Evolutionary conservation across 2,329 filamentous ascomycete genomes (phyloP).

Genomic region (Verticillium klebahnii): DNA sequence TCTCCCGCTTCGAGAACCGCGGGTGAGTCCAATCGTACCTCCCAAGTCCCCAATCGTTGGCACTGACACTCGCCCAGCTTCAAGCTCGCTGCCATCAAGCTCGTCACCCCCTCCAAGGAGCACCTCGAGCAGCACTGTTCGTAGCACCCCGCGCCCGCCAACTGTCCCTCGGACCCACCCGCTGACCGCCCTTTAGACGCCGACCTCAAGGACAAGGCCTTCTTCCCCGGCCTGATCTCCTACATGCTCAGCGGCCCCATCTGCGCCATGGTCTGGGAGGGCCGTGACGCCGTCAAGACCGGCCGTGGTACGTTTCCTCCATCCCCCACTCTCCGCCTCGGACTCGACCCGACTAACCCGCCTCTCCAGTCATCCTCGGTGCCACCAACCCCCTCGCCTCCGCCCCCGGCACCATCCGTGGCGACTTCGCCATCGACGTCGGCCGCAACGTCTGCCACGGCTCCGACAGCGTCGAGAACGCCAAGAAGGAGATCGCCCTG

Average conservation of each 20-base stretch:
- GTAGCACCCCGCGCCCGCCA: slow-evolving; percentile 21
- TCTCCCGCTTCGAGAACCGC: slow-evolving; percentile 95
- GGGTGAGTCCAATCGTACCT: slow-evolving; percentile 53
- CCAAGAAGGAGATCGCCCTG: slow-evolving; percentile 98
- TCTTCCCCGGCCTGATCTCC: slow-evolving; percentile 91
- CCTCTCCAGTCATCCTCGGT: slow-evolving; percentile 72
- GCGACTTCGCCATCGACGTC: slow-evolving; percentile 73
- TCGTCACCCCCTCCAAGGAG: slow-evolving; percentile 80
- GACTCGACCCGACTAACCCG: slow-evolving; percentile 13
- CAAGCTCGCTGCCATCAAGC: slow-evolving; percentile 99
- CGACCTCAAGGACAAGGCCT: slow-evolving; percentile 89
- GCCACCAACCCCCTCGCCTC: slow-evolving; percentile 98
- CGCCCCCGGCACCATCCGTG: slow-evolving; percentile 95
- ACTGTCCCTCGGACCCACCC: slow-evolving; percentile 8
- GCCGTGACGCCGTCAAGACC: slow-evolving; percentile 97
- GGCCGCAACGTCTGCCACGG: slow-evolving; percentile 99
- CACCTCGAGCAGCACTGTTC: slow-evolving; percentile 95
- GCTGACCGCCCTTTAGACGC: slow-evolving; percentile 50
- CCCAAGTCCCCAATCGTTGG: not conserved
- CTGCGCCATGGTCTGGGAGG: slow-evolving; percentile 99
- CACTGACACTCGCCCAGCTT: slow-evolving; percentile 52
- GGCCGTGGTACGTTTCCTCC: slow-evolving; percentile 66
- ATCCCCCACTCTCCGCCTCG: not conserved
- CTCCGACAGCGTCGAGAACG: slow-evolving; percentile 96
- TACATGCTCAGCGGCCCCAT: slow-evolving; percentile 98